Base-by-base conservation (phyloP, 1,284 basidiomycete species). In the Gomphus bonarii region DNA sequence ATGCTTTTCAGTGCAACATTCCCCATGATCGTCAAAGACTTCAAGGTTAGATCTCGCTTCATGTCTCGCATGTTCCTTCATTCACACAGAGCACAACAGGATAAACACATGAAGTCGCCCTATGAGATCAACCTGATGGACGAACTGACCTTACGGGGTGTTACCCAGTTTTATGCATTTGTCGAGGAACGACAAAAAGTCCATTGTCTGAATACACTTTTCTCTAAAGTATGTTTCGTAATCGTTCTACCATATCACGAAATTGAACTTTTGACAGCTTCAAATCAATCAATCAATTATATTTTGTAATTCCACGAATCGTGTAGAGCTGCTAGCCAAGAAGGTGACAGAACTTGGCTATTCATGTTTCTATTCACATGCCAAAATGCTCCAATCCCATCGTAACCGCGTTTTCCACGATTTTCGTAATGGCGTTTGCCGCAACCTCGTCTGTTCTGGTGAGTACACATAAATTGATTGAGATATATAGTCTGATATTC, bases 261-360 rank as follows among this genome's bases (percentile, higher is more conserved):
- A n/a, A 22, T 36, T 47, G 42, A 52, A 12, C 31, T 3, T 8
- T 38, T 22, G 58, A n/a, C 68, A 95, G 90, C 84, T 98, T 55
- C 95, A 98, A 90, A 98, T 98, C 79, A 98, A 98, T 74, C 95
- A 98, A 76, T 97, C 94, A 59, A 98, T 98, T 75, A 98, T 98
- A 69, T 98, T 98, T 75, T 98, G 95, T 75, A 98, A 98, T 79
- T 97, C 95, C 61, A 99, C 95, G 66, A 97, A 97, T 77, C 94
- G 95, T 62, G 95, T 99, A 73, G 95, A 99, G 73, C 85, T 99
- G 50, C 81, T 99, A 61, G 97, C 97, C 62, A 97, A 98, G 76
- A 99, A 99, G 75, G 93, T 99, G 65, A 99, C 95, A 18, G 95
- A 99, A 67, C 86, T 98, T 55, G 97, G 97, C 64, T 99, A 99